Evolutionary conservation across 2,329 filamentous ascomycete genomes (phyloP), one percentile per base, ranked within the genome.

Genomic region (Scytalidium sp.): DNA sequence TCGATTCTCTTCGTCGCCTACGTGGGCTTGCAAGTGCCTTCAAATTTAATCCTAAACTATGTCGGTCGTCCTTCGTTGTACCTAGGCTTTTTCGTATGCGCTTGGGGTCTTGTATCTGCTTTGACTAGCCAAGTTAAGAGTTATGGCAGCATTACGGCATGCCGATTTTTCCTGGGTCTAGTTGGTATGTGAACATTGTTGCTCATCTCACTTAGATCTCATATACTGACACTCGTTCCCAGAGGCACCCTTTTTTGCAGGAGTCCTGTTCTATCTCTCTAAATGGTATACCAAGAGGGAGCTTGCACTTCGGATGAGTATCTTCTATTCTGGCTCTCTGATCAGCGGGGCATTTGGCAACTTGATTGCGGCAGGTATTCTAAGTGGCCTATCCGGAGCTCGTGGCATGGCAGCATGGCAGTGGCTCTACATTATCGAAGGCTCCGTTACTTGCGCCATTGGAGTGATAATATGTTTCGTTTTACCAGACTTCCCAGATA

Each of bases 311-410:
- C 57, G 61, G 2, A 58, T 52, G 3, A 58, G 58, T 5, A 51
- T 64, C 19, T 43, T 64, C 9, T 63, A 63, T 20, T 57, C 54
- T 1, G 60, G 79, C 2, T 81, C 81, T 59, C 74, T 82, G 55
- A 75, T 83, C 56, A 80, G 80, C 43, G 81, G 80, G 44, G 78
- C 79, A 46, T 84, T 84, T 58, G 80, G 78, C 0, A 78, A 79
- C 0, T 70, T 84, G 2, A 74, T 84, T 36, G 80, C 74, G 3
- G 78, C 79, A 0, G 81, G 78, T n/a, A 78, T 83, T 5, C 63
- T 82, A 51, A 79, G 75, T 41, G 79, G 79, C 55, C 80, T 84
- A 74, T 71, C 82, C 50, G 76, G 77, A 9, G 68, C 73, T 2
- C 61, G 75, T 8, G 79, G 79, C 2, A 72, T 83, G 45, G 67